Evolutionary conservation across 352 stramenopile species (phyloP), one percentile per base, ranked within the genome.

Genomic region (Globisporangium iwayamae): DNA sequence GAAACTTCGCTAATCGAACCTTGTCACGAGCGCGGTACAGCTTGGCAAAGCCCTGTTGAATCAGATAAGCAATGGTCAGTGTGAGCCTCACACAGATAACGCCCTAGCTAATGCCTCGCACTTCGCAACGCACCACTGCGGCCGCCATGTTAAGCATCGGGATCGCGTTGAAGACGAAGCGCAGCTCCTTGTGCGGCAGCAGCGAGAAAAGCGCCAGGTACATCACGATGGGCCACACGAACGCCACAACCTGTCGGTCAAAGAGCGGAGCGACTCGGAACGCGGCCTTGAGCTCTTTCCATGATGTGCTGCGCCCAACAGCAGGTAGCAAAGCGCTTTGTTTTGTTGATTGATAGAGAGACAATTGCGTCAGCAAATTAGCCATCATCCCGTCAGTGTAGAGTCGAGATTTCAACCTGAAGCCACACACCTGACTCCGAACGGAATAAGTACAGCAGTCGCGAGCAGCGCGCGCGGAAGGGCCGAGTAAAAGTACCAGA

Each of bases 121-220:
- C 14, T 41, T 41, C 5, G 18, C 2, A 36, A 62, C 72, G 66
- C 62, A 96, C 93, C 56, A 98, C 78, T 22, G 94, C 96, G 6
- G 96, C 93, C 7, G 81, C 83, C 63, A 98, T 81, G 75, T 98
- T 99, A 56, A 99, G 76, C 3, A 99, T 90, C n/a, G 96, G 96
- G 16, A 99, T 81, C 10, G 91, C 93, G 50, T 97, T 98, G 73
- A 99, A 98, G 45, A 99, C 91, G 70, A 99, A 99, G 56, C 97
- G 83, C 13, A 99, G 85, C 73, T 99, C 97, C 71, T 99, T 99
- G 82, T 99, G 97, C 13, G 96, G 96, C 18, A 99, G 77, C 32
- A 97, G 69, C 0, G 96, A 99, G 70, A 98, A 99, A 6, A 99
- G 76, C 16, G 68, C 70, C 8, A 99, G 67, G 73, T 99, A 99